These are phyloP conservation scores for Ambrosia hybrid DNA, from an alignment of 140 eudicot genomes.

Conservation along the genomic window DNA sequence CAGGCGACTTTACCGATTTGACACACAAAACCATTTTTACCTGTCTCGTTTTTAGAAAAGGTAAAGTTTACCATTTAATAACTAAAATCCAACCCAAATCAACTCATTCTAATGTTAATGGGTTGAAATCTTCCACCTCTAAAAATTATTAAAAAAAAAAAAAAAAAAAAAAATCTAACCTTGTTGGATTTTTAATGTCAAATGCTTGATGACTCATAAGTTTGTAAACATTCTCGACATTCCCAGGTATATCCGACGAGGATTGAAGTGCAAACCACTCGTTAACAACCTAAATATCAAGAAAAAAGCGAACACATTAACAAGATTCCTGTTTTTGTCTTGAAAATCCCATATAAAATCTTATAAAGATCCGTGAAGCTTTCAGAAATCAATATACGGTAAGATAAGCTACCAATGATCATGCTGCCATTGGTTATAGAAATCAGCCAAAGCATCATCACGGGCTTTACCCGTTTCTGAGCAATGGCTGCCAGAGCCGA, in stretches of 20 bases:
- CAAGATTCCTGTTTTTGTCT: background rate
- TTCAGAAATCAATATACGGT: background rate
- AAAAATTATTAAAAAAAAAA: too few relatives aligned
- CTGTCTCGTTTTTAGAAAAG: too few relatives aligned
- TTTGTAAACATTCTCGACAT: slow-evolving; percentile 81
- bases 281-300: slow-evolving; percentile 62
- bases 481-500: slow-evolving; percentile 86
- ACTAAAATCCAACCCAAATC: too few relatives aligned
- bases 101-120: too few relatives aligned
- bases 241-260: slow-evolving; percentile 82
- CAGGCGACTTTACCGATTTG: too few relatives aligned
- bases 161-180: slow-evolving; percentile 33
- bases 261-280: slow-evolving; percentile 98
- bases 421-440: slow-evolving; percentile 87
- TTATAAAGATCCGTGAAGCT: too few relatives aligned
- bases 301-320: background rate
- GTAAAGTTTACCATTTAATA: too few relatives aligned
- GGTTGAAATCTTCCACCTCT: too few relatives aligned
- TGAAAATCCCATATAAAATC: too few relatives aligned
- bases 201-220: slow-evolving; percentile 80
- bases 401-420: slow-evolving; percentile 57
- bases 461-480: slow-evolving; percentile 72
- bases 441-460: slow-evolving; percentile 83
- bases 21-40: too few relatives aligned
- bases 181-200: slow-evolving; percentile 86